phyloP scores from a whole-genome alignment of 1,284 basidiomycete species.

The Ustilago xerochloae region DNA sequence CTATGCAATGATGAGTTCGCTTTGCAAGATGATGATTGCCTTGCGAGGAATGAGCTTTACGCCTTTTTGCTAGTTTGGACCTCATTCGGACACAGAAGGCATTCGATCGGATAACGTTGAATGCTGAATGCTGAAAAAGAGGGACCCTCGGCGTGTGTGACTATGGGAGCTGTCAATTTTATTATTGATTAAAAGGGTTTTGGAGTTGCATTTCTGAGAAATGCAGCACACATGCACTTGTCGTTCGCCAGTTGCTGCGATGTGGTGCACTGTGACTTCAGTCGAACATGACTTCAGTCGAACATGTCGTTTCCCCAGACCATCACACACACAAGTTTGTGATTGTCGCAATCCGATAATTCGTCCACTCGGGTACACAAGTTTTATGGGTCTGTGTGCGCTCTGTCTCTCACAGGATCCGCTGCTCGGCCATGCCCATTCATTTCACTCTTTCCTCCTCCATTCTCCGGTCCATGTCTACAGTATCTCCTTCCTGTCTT shows the following conservation, averaged over 20 bases:
- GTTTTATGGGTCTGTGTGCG: no score
- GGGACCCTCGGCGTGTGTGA: no score
- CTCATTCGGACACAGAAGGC: no score
- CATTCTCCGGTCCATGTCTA: background rate
- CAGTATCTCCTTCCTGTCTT: background rate
- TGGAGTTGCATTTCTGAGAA: background rate
- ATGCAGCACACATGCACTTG: conserved; percentile 15
- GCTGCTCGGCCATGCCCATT: conserved; percentile 10
- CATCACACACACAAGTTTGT: background rate
- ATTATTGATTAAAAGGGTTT: background rate
- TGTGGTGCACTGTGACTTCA: background rate
- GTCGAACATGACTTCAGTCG: background rate
- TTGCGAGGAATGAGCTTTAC: no score
- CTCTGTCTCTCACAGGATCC: background rate
- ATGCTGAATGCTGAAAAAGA: no score
- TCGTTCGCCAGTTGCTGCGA: background rate
- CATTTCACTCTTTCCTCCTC: background rate
- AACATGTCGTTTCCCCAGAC: background rate
- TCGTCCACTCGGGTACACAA: no score
- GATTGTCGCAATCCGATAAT: no score
- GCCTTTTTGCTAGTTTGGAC: no score
- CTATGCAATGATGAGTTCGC: no score
- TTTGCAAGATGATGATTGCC: no score
- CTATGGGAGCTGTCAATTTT: no score
- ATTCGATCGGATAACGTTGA: no score